Evolutionary conservation across 495 filamentous ascomycete species (phyloP).

Genomic region (Xylaria intraflava): DNA sequence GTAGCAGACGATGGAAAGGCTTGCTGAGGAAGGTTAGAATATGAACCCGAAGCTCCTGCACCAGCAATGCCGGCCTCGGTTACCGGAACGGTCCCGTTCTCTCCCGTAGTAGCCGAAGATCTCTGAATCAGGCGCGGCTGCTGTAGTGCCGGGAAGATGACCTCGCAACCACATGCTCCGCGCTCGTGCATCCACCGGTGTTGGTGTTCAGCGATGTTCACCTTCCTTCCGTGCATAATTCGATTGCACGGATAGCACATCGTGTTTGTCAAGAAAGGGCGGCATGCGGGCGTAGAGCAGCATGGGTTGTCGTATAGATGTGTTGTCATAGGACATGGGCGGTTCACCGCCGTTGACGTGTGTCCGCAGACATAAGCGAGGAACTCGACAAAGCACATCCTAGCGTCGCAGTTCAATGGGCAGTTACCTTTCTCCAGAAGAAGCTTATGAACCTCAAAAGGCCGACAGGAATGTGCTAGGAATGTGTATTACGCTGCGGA

Average conservation of each 20-base stretch:
- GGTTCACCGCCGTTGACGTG: slow-evolving; percentile 28
- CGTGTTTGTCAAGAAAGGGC: slow-evolving; percentile 21
- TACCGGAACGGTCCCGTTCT: not conserved
- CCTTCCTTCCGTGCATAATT: slow-evolving; percentile 32
- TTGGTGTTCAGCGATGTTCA: slow-evolving; percentile 37
- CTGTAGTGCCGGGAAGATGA: slow-evolving; percentile 30
- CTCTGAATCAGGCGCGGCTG: slow-evolving; percentile 23
- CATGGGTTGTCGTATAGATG: slow-evolving; percentile 25
- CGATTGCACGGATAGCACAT: slow-evolving; percentile 37
- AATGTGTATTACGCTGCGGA: too few species aligned
- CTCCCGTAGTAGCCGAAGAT: not conserved
- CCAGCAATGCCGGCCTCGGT: not conserved
- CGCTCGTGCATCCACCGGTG: slow-evolving; percentile 44
- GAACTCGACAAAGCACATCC: slow-evolving; percentile 39
- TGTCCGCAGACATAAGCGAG: slow-evolving; percentile 42
- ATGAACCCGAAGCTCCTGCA: not conserved
- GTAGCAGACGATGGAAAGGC: not conserved
- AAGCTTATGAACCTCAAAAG: too few species aligned
- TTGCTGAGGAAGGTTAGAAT: not conserved
- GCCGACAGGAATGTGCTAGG: too few species aligned
- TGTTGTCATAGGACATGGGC: slow-evolving; percentile 39
- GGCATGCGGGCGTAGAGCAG: slow-evolving; percentile 23
- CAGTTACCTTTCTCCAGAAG: too few species aligned
- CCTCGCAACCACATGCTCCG: slow-evolving; percentile 34
- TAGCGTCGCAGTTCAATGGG: not conserved